Percentiles rank a stretch among this genome's conserved stretches.
Evolutionary conservation across 768 basidiomycete genomes (phyloP).

Genomic region (Leucogyrophana mollusca): DNA sequence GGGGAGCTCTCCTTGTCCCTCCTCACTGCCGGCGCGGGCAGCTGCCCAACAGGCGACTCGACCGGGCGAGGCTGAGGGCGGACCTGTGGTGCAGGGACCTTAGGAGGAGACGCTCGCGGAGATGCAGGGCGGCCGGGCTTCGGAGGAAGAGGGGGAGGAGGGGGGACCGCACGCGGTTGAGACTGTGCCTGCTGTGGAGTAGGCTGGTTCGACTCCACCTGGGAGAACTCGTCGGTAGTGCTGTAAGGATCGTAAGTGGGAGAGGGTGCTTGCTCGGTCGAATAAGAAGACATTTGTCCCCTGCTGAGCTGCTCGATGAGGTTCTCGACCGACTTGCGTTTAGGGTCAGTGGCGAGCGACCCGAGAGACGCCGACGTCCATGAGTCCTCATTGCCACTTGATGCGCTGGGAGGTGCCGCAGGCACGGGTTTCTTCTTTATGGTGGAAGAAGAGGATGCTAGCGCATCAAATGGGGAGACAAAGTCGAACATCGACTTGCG

Average conservation of each 20-base stretch:
- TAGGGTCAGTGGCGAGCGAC: constrained; percentile 42
- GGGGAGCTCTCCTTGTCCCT: constrained; percentile 76
- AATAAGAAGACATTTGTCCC: constrained; percentile 33
- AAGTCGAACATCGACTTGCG: constrained; percentile 86
- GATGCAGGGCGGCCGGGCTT: constrained; percentile 52
- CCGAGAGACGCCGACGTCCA: constrained; percentile 43
- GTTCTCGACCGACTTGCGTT: constrained; percentile 83
- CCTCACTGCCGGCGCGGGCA: constrained; percentile 35
- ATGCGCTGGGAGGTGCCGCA: constrained; percentile 34
- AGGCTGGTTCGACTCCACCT: constrained; percentile 32
- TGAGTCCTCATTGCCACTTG: constrained; percentile 55
- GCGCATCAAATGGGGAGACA: constrained; percentile 80
- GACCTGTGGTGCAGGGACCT: constrained; percentile 45
- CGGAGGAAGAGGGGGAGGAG: constrained; percentile 63
- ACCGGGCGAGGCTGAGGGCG: constrained; percentile 47
- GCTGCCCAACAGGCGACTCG: constrained; percentile 47
- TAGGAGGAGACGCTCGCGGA: constrained; percentile 67
- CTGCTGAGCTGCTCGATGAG: constrained; percentile 72
- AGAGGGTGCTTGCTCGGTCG: constrained; percentile 35
- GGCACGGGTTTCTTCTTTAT: constrained; percentile 75
- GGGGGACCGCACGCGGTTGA: constrained; percentile 41
- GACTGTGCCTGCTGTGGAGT: constrained; percentile 22
- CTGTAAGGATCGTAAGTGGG: constrained; percentile 32
- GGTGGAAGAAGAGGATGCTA: constrained; percentile 44
- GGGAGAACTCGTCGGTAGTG: constrained; percentile 47